Evolutionary conservation across 2,329 filamentous ascomycete species (phyloP).

Genomic region (Elsinoe arachidis): DNA sequence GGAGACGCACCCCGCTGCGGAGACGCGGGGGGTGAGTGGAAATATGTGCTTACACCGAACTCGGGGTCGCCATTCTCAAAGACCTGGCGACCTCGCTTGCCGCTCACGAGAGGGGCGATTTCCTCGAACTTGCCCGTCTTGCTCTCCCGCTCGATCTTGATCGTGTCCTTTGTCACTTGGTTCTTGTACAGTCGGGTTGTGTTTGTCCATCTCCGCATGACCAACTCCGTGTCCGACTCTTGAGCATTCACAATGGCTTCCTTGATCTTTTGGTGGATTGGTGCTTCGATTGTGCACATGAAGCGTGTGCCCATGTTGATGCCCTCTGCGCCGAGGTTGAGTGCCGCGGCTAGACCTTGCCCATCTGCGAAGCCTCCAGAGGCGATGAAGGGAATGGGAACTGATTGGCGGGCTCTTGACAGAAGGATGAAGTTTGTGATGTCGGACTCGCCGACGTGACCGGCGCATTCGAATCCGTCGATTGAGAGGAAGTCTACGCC

Average conservation of each 20-base stretch:
- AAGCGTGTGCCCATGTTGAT: conserved; percentile 99
- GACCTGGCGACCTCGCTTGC: conserved; percentile 82
- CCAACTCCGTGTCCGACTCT: conserved; percentile 83
- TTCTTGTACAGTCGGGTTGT: conserved; percentile 84
- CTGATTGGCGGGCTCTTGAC: conserved; percentile 70
- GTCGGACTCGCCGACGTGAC: conserved; percentile 77
- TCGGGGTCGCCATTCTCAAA: conserved; percentile 88
- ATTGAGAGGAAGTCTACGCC: conserved; percentile 96
- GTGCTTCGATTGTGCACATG: conserved; percentile 91
- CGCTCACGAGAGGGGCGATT: conserved; percentile 78
- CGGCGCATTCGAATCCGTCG: conserved; percentile 95
- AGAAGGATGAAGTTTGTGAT: conserved; percentile 88
- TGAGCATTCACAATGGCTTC: conserved; percentile 77
- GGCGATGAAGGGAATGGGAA: conserved; percentile 86
- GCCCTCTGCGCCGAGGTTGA: conserved; percentile 82
- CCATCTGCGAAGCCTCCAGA: conserved; percentile 94
- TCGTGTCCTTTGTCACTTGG: conserved; percentile 71
- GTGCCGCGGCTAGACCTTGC: conserved; percentile 79
- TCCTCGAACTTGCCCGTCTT: conserved; percentile 80
- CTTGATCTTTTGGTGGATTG: conserved; percentile 91
- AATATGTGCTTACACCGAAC: conserved; percentile 59
- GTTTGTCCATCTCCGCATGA: conserved; percentile 87
- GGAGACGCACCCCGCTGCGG: neutral
- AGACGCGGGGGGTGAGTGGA: neutral
- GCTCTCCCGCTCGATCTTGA: conserved; percentile 76